These are phyloP conservation scores for Fistulinella cinereoalba DNA, from an alignment of 1,284 basidiomycete genomes.

Conservation along the genomic window DNA sequence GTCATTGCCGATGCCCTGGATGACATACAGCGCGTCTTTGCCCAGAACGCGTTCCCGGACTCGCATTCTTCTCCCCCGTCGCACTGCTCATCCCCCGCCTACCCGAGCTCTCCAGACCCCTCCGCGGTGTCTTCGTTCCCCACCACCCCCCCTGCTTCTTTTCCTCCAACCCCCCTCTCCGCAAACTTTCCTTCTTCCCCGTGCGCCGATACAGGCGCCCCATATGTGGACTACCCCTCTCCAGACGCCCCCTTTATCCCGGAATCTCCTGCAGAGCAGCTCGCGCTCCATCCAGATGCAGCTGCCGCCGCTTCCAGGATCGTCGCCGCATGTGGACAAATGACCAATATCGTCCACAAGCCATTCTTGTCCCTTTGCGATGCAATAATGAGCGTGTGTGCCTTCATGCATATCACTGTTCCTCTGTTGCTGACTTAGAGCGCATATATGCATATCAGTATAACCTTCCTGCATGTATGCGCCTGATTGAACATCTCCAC, in stretches of 20 bases:
- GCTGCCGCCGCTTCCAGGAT: constrained; percentile 58
- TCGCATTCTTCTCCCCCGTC: constrained; percentile 13
- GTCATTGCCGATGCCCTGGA: constrained; percentile 66
- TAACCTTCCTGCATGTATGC: constrained; percentile 66
- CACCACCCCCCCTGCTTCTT: constrained; percentile 27
- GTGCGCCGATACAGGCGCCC: constrained; percentile 1
- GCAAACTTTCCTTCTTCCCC: constrained; percentile 18
- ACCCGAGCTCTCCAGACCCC: constrained; percentile 17
- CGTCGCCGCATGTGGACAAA: constrained; percentile 64
- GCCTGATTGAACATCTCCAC: constrained; percentile 65
- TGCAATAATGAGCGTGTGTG: constrained; percentile 59
- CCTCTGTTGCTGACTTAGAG: neutral
- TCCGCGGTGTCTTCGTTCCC: constrained; percentile 18
- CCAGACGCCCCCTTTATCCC: constrained; percentile 50
- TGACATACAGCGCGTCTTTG: constrained; percentile 63
- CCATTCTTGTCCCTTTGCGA: constrained; percentile 69
- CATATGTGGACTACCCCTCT: constrained; percentile 55
- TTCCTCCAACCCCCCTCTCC: constrained; percentile 30
- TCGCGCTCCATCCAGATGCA: constrained; percentile 57
- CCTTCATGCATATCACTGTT: neutral
- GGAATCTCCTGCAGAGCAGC: constrained; percentile 46
- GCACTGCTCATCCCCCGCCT: constrained; percentile 19
- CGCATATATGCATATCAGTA: constrained; percentile 44
- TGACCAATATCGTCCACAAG: constrained; percentile 57
- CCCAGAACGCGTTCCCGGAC: constrained; percentile 9